phyloP scores from a whole-genome alignment of 192 early-diverging fungal species.

The Pilaira anomala region DNA sequence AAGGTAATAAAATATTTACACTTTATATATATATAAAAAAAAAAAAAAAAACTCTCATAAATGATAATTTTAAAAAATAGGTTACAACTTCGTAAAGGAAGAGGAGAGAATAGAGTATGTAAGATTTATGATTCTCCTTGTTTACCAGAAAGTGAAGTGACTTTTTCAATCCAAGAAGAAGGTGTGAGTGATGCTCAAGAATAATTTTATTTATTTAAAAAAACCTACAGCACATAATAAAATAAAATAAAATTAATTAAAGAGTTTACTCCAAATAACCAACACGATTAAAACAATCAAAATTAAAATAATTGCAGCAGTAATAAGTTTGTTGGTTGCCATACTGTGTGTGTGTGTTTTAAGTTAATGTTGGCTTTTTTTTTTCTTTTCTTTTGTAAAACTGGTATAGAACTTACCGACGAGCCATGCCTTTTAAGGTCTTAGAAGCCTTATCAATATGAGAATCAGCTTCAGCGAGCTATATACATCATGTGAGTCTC shows the following conservation, averaged over 20 bases:
- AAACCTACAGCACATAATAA: too few relatives aligned
- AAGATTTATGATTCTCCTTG: conserved; percentile 98
- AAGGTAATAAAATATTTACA: conserved; percentile 47
- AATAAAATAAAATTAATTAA: conserved; percentile 17
- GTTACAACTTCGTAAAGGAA: conserved; percentile 88
- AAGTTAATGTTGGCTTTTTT: neutral
- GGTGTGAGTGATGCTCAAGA: conserved; percentile 90
- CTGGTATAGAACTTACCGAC: conserved; percentile 53
- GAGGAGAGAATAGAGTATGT: conserved; percentile 88
- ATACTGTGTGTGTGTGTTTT: conserved; percentile 53
- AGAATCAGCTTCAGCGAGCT: conserved; percentile 75
- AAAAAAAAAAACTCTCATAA: too few relatives aligned
- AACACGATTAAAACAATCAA: conserved; percentile 80
- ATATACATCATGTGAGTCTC: conserved; percentile 16
- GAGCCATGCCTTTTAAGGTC: conserved; percentile 70
- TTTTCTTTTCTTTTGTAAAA: too few relatives aligned
- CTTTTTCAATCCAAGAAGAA: conserved; percentile 86
- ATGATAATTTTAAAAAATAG: neutral
- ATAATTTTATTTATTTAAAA: conserved; percentile 1
- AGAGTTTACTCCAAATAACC: conserved; percentile 79
- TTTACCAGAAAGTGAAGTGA: conserved; percentile 86
- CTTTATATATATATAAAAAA: too few relatives aligned
- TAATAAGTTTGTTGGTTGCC: conserved; percentile 85
- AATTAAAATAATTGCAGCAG: conserved; percentile 77
- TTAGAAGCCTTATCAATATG: conserved; percentile 65